Conservation (phyloP, 2,329 filamentous ascomycete species). For the Arthrocladium fulminans region DNA sequence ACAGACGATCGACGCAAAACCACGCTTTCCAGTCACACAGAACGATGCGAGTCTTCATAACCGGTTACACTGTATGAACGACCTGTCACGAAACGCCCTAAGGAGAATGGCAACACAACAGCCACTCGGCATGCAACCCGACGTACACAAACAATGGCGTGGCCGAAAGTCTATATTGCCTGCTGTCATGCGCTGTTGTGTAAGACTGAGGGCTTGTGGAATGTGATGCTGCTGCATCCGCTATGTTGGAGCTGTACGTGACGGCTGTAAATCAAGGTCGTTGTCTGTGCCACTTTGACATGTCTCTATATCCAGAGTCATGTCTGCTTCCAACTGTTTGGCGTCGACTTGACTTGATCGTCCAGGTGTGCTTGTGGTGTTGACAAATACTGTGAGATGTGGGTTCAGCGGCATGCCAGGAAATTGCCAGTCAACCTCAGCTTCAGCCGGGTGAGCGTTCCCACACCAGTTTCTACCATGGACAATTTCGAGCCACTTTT, state of each 20-base stretch:
- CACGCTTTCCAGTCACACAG: slow-evolving; percentile 4
- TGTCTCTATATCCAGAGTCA: background rate
- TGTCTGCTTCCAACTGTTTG: background rate
- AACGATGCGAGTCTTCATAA: background rate
- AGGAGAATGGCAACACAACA: background rate
- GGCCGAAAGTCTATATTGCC: background rate
- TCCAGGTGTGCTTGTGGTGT: too few species aligned
- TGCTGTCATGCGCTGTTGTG: background rate
- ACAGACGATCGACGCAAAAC: slow-evolving; percentile 4
- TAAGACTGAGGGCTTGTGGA: background rate
- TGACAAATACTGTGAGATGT: too few species aligned
- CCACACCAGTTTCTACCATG: too few species aligned
- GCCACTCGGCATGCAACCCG: too few species aligned
- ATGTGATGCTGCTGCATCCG: background rate
- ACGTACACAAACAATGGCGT: background rate
- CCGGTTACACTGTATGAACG: background rate
- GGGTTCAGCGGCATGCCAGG: too few species aligned
- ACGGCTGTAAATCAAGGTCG: too few species aligned
- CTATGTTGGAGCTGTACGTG: background rate
- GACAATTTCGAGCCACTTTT: too few species aligned
- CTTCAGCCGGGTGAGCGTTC: too few species aligned
- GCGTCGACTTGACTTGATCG: background rate
- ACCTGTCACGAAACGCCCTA: background rate
- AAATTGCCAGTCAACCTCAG: too few species aligned
- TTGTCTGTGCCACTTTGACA: background rate